Percentiles rank a stretch among this genome's conserved stretches.
phyloP scores from a whole-genome alignment of 2,329 filamentous ascomycete species.

The Colletotrichum tropicicola region DNA sequence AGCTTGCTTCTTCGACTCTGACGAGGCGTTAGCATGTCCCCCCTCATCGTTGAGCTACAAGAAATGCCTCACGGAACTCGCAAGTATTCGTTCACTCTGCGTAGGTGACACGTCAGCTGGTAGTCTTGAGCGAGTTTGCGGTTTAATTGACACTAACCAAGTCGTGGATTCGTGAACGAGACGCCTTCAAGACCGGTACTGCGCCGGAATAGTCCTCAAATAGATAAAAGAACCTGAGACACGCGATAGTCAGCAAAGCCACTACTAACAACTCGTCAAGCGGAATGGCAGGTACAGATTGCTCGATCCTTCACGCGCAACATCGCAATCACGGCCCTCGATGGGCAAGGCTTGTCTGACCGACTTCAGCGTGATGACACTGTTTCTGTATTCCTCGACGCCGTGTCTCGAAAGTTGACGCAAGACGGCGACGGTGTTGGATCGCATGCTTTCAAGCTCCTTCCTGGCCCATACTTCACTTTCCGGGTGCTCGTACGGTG shows the following conservation, averaged over 20 bases:
- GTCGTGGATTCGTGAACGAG: conserved; percentile 55
- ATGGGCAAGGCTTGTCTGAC: conserved; percentile 41
- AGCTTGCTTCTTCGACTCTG: conserved; percentile 34
- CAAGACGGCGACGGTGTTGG: conserved; percentile 48
- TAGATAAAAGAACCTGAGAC: conserved; percentile 66
- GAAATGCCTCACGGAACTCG: conserved; percentile 40
- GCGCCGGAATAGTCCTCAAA: conserved; percentile 73
- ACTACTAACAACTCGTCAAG: not conserved
- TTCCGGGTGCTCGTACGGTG: conserved; percentile 40
- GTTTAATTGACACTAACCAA: conserved; percentile 49
- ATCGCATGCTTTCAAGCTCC: conserved; percentile 46
- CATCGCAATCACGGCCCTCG: not conserved
- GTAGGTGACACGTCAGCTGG: not conserved
- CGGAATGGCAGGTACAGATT: not conserved
- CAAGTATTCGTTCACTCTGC: conserved; percentile 46
- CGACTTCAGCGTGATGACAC: conserved; percentile 52
- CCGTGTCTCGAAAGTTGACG: conserved; percentile 47
- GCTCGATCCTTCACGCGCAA: conserved; percentile 16
- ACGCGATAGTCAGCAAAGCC: not conserved
- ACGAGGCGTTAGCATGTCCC: conserved; percentile 22
- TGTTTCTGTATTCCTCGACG: conserved; percentile 46
- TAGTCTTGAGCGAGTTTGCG: not conserved
- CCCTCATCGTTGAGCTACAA: too few relatives aligned
- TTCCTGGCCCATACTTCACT: conserved; percentile 34
- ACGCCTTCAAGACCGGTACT: conserved; percentile 60